These are phyloP conservation scores for Chaetomidium leptoderma DNA, from an alignment of 495 filamentous ascomycete genomes.

Conservation along the genomic window DNA sequence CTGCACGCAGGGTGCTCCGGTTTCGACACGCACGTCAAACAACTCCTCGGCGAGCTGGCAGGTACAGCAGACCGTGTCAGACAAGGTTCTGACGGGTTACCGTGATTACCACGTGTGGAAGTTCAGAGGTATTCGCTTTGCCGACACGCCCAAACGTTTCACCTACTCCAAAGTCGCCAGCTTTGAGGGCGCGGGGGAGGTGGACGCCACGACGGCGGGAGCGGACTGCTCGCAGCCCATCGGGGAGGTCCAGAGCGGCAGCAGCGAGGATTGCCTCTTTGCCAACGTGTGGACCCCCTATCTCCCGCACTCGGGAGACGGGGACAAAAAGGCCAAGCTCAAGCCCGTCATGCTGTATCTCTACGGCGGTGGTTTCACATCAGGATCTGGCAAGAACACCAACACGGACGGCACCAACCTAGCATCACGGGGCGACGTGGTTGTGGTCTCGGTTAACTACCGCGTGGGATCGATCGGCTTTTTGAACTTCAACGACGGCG, in stretches of 20 bases:
- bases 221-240: slow-evolving; percentile 35
- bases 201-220: slow-evolving; percentile 23
- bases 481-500: slow-evolving; percentile 30
- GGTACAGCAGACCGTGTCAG: slow-evolving; percentile 27
- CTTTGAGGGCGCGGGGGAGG: slow-evolving; percentile 20
- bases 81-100: slow-evolving; percentile 35
- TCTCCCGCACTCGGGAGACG: slow-evolving; percentile 25
- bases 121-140: slow-evolving; percentile 43
- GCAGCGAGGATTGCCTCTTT: slow-evolving; percentile 39
- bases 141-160: slow-evolving; percentile 36
- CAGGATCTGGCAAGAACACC: slow-evolving; percentile 35
- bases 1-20: slow-evolving; percentile 38
- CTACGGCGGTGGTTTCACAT: slow-evolving; percentile 37
- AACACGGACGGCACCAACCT: slow-evolving; percentile 43
- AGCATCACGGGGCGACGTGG: slow-evolving; percentile 44
- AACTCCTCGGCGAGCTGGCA: slow-evolving; percentile 34
- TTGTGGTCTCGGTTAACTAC: slow-evolving; percentile 40
- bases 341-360: slow-evolving; percentile 40
- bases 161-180: slow-evolving; percentile 27
- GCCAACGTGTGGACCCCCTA: slow-evolving; percentile 41
- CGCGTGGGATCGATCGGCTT: slow-evolving; percentile 29
- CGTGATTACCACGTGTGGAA: slow-evolving; percentile 38
- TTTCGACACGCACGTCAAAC: slow-evolving; percentile 27
- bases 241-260: slow-evolving; percentile 29
- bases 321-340: slow-evolving; percentile 15